Conservation (phyloP, 1,284 basidiomycete genomes). For the Tilletia horrida region DNA sequence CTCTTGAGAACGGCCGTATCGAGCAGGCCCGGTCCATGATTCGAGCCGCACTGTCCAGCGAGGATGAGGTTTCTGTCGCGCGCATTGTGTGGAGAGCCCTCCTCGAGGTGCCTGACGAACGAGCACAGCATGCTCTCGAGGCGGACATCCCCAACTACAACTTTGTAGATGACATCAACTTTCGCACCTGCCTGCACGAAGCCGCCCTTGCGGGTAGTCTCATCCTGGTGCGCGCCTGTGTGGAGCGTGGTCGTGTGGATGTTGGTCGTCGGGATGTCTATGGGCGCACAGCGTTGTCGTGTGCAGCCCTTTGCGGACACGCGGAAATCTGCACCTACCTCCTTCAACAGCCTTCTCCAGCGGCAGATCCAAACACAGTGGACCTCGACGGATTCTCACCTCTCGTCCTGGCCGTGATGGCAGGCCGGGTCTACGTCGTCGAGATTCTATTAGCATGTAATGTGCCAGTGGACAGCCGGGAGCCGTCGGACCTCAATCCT, state of each 20-base stretch:
- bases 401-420: conserved; percentile 84
- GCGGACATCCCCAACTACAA: conserved; percentile 68
- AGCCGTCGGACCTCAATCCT: conserved; percentile 70
- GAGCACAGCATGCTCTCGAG: conserved; percentile 42
- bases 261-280: conserved; percentile 76
- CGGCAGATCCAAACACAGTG: conserved; percentile 66
- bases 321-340: conserved; percentile 72
- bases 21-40: conserved; percentile 41
- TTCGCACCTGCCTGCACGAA: conserved; percentile 89
- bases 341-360: conserved; percentile 65
- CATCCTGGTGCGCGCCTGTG: conserved; percentile 77
- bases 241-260: conserved; percentile 66
- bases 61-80: conserved; percentile 42
- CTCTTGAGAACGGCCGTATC: conserved; percentile 39
- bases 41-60: conserved; percentile 37
- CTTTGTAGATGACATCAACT: conserved; percentile 96
- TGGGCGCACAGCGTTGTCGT: conserved; percentile 88
- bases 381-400: conserved; percentile 81
- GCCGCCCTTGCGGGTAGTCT: conserved; percentile 79
- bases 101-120: conserved; percentile 36
- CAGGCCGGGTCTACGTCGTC: conserved; percentile 75
- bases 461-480: conserved; percentile 39
- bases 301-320: conserved; percentile 91
- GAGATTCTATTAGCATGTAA: conserved; percentile 47
- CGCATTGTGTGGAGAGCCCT: conserved; percentile 52